Conservation (phyloP, 1,284 basidiomycete genomes). For the Golubevia sp. region DNA sequence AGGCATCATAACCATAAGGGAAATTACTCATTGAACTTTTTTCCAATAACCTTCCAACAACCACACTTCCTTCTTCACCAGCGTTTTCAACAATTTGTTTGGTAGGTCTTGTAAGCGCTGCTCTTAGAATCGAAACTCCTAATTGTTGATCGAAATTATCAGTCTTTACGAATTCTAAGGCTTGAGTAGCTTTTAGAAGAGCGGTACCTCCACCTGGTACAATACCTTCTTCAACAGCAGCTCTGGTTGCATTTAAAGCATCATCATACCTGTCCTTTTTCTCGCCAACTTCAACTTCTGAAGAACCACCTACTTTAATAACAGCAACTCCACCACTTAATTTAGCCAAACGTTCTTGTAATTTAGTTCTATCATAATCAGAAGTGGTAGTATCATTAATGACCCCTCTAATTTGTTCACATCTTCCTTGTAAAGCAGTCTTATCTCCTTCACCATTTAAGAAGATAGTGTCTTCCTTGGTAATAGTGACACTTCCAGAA, state of each 20-base stretch:
- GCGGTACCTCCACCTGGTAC: slow-evolving; percentile 65
- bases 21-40: slow-evolving; percentile 44
- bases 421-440: slow-evolving; percentile 63
- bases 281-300: slow-evolving; percentile 96
- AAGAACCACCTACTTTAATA: slow-evolving; percentile 93
- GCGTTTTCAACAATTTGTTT: slow-evolving; percentile 93
- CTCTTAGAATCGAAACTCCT: slow-evolving; percentile 89
- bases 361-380: slow-evolving; percentile 92
- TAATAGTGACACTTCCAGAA: slow-evolving; percentile 88
- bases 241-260: slow-evolving; percentile 93
- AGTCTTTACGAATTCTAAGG: slow-evolving; percentile 77
- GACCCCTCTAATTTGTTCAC: slow-evolving; percentile 90
- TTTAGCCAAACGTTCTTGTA: slow-evolving; percentile 96
- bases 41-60: slow-evolving; percentile 73
- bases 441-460: slow-evolving; percentile 76
- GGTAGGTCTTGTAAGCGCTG: slow-evolving; percentile 76
- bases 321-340: slow-evolving; percentile 94
- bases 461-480: slow-evolving; percentile 97
- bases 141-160: slow-evolving; percentile 98
- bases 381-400: slow-evolving; percentile 82
- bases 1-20: slow-evolving; percentile 80
- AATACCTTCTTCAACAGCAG: slow-evolving; percentile 97
- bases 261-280: slow-evolving; percentile 99
- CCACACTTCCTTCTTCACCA: slow-evolving; percentile 90
- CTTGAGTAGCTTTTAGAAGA: slow-evolving; percentile 82